phyloP scores from a whole-genome alignment of 2,329 filamentous ascomycete genomes.

The Teratosphaeria gauchensis region DNA sequence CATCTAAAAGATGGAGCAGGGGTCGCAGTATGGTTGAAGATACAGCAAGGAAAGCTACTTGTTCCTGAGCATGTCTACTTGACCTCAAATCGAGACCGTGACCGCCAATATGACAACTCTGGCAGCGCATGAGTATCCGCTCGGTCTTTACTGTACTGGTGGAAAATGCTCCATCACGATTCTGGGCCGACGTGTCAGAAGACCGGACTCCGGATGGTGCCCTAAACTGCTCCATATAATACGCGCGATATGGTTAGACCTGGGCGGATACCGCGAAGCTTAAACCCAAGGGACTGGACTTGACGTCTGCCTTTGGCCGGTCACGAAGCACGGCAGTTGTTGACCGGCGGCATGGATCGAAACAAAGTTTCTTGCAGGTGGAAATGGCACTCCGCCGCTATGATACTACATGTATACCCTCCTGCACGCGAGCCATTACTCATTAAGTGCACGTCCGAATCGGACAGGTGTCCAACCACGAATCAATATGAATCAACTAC shows the following conservation, averaged over 20 bases:
- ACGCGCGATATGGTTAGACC: not conserved
- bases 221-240: not conserved
- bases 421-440: too few relatives aligned
- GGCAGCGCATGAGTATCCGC: not conserved
- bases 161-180: not conserved
- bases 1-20: not conserved
- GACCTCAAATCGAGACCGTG: not conserved
- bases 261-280: not conserved
- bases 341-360: too few relatives aligned
- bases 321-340: too few relatives aligned
- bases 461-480: too few relatives aligned
- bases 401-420: too few relatives aligned
- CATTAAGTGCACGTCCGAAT: too few relatives aligned
- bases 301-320: too few relatives aligned
- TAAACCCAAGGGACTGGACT: not conserved
- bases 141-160: not conserved
- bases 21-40: not conserved
- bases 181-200: not conserved
- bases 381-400: too few relatives aligned
- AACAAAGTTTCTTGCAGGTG: too few relatives aligned
- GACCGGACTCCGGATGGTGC: not conserved
- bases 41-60: not conserved
- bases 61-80: not conserved
- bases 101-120: not conserved
- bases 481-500: conserved; percentile 17